A percentile compares a stretch with the other conserved stretches of the same genome.
phyloP scores from a whole-genome alignment of 495 filamentous ascomycete genomes.

The Aspergillus incahuasiensis region DNA sequence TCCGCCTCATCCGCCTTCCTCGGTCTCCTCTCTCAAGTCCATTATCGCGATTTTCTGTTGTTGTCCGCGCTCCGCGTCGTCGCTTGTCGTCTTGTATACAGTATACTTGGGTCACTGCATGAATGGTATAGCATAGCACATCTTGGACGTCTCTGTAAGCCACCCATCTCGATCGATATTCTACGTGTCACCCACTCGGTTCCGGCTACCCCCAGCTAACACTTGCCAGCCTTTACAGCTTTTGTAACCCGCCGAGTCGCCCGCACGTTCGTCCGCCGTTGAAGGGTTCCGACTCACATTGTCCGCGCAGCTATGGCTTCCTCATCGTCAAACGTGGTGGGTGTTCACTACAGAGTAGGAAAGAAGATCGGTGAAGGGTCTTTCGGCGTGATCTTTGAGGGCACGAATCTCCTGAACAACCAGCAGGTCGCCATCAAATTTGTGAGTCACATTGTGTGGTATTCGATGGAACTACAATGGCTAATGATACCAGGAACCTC shows the following conservation, averaged over 20 bases:
- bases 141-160: slow-evolving; percentile 18
- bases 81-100: background rate
- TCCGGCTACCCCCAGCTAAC: slow-evolving; percentile 9
- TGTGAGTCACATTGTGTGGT: slow-evolving; percentile 56
- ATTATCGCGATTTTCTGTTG: slow-evolving; percentile 7
- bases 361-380: slow-evolving; percentile 99
- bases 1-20: background rate
- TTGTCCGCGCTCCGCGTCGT: slow-evolving; percentile 1
- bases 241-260: slow-evolving; percentile 24
- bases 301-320: slow-evolving; percentile 64
- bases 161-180: background rate
- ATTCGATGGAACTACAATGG: background rate
- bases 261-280: slow-evolving; percentile 25
- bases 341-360: slow-evolving; percentile 96
- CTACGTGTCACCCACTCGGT: background rate
- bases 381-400: slow-evolving; percentile 98
- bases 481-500: slow-evolving; percentile 67
- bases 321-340: slow-evolving; percentile 95
- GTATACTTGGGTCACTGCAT: slow-evolving; percentile 15
- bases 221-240: slow-evolving; percentile 24
- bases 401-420: slow-evolving; percentile 97
- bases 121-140: slow-evolving; percentile 20
- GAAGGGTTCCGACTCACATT: slow-evolving; percentile 19
- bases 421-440: slow-evolving; percentile 99
- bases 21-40: background rate